Evolutionary conservation across 83 land plant species (phyloP), one percentile per base, ranked within the genome.

Genomic region (Picea abies): DNA sequence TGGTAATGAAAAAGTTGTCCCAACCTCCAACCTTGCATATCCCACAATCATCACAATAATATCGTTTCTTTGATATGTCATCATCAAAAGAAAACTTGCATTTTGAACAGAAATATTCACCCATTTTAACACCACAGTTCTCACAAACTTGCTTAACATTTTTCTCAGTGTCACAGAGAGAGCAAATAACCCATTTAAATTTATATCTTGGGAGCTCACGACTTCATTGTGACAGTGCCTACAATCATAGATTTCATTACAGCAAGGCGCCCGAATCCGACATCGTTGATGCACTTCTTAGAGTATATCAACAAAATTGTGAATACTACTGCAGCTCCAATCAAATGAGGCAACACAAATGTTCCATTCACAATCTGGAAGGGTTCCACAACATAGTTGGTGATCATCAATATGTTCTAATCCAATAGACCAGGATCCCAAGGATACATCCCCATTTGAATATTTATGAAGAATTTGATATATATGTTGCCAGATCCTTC

Each of bases 201-300:
- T 39, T 58, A 70, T 83, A 78, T 25, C 88, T 82, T 62, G 82
- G 85, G 1, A 88, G 41, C 35, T 83, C 85, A 78, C 83, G 14
- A 98, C 90, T 10, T 96, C 99, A 66, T 96, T 92, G 84, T 96
- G 99, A 83, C 98, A 96, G 77, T 96, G 99, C 25, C 99, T 93
- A 79, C 96, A 96, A 58, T 83, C 70, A 72, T 89, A 96, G 62
- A 96, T 79, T 88, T 91, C 91, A 49, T 91, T 85, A 83, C 98
- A 96, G 82, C 98, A 96, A 19, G 99, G 99, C 17, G 98, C 98
- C 63, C 98, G 87, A 64, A 96, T 95, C 81, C 86, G 89, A 85
- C 99, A 96, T 67, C 96, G 86, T n/a, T n/a, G n/a, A n/a, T n/a
- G n/a, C n/a, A n/a, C n/a, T n/a, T n/a, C n/a, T n/a, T n/a, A n/a